These are phyloP conservation scores for Takashimella tepidaria DNA, from an alignment of 1,284 basidiomycete genomes.

Conservation along the genomic window DNA sequence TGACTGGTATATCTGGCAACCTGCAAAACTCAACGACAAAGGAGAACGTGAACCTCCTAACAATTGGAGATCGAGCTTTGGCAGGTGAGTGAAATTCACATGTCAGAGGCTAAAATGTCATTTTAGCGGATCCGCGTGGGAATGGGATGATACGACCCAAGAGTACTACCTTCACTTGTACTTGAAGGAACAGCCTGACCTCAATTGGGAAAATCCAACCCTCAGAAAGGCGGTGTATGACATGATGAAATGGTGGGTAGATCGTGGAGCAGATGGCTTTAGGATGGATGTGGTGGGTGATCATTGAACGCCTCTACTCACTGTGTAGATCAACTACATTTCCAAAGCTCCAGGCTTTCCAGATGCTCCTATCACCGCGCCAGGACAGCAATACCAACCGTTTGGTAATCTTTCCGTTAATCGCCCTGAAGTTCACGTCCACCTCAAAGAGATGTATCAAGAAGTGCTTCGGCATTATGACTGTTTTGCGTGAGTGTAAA, in stretches of 20 bases:
- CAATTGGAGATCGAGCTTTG: conserved; percentile 51
- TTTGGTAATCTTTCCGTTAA: conserved; percentile 53
- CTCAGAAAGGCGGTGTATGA: conserved; percentile 42
- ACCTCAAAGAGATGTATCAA: conserved; percentile 60
- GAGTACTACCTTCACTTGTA: conserved; percentile 53
- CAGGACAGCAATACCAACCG: conserved; percentile 54
- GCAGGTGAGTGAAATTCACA: conserved; percentile 6
- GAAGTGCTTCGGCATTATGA: conserved; percentile 51
- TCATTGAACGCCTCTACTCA: conserved; percentile 24
- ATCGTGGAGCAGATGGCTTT: conserved; percentile 51
- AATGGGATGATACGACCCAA: conserved; percentile 48
- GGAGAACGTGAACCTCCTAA: conserved; percentile 44
- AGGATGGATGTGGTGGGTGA: conserved; percentile 45
- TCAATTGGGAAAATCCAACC: conserved; percentile 47
- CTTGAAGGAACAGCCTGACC: conserved; percentile 50
- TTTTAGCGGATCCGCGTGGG: conserved; percentile 43
- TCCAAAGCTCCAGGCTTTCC: conserved; percentile 58
- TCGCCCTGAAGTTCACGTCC: conserved; percentile 64
- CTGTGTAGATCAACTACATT: not conserved
- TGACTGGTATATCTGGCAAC: conserved; percentile 51
- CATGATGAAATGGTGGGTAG: conserved; percentile 51
- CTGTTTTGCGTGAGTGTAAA: conserved; percentile 21
- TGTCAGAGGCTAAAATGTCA: conserved; percentile 6
- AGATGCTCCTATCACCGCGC: conserved; percentile 58
- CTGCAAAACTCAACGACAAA: conserved; percentile 37